A percentile compares a stretch with the other conserved stretches of the same genome.
Conservation (phyloP, 768 basidiomycete genomes). For the Calvatia gigantea region DNA sequence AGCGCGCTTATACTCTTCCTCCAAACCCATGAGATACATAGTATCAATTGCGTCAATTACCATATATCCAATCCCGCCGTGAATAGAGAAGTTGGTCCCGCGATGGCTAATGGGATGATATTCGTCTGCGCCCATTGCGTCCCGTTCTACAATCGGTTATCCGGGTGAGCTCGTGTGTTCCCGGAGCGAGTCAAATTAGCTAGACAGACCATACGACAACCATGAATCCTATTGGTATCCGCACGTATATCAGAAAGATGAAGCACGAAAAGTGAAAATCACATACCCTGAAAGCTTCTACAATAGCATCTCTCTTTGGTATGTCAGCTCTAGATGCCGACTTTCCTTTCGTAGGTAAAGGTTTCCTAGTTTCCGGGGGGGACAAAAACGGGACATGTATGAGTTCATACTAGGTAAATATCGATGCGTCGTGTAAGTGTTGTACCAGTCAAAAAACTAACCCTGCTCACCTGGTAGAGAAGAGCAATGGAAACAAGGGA, state of each 20-base stretch:
- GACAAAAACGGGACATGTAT: background rate
- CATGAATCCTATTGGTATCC: slow-evolving; percentile 74
- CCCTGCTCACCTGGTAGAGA: background rate
- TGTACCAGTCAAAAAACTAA: background rate
- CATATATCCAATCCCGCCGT: slow-evolving; percentile 87
- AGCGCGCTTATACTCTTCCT: slow-evolving; percentile 77
- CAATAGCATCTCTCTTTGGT: slow-evolving; percentile 63
- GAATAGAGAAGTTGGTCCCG: slow-evolving; percentile 74
- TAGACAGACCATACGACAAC: slow-evolving; percentile 71
- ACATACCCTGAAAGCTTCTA: slow-evolving; percentile 76
- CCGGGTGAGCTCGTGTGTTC: no score
- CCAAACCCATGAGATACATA: slow-evolving; percentile 82
- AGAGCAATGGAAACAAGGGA: background rate
- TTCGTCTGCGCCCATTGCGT: slow-evolving; percentile 92
- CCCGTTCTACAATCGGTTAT: slow-evolving; percentile 52
- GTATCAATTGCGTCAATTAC: slow-evolving; percentile 88
- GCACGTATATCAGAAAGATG: background rate
- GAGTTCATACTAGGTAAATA: background rate
- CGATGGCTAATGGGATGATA: slow-evolving; percentile 78
- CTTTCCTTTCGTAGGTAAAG: background rate
- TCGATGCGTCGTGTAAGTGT: background rate
- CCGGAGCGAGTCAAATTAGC: background rate
- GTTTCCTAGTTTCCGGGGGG: background rate
- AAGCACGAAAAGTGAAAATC: background rate
- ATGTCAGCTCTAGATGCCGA: slow-evolving; percentile 43